Conservation (phyloP, 768 basidiomycete species). For the Suillus clintonianus region DNA sequence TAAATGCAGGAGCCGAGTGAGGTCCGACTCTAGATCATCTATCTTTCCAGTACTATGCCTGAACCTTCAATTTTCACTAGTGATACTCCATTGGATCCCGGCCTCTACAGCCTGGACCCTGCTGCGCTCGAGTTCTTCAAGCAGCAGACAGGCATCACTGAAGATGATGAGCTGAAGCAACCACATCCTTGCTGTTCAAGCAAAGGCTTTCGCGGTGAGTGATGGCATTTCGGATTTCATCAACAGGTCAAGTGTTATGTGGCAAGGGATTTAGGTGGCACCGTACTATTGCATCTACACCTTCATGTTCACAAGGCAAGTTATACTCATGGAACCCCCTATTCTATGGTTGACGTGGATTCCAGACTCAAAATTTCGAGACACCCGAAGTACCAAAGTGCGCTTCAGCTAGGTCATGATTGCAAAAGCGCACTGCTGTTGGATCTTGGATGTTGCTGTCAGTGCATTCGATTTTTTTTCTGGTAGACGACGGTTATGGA, state of each 20-base stretch:
- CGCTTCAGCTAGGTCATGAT: constrained; percentile 38
- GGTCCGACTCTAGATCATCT: too few species aligned
- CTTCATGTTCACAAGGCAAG: constrained; percentile 19
- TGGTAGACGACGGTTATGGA: background rate
- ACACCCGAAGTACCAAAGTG: constrained; percentile 19
- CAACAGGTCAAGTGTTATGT: background rate
- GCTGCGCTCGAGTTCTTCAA: constrained; percentile 28
- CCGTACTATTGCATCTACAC: constrained; percentile 24
- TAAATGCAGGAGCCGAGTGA: too few species aligned
- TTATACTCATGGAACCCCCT: background rate
- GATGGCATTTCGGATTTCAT: background rate
- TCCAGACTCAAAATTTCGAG: constrained; percentile 20
- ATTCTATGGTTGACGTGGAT: background rate
- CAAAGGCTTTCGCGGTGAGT: constrained; percentile 33
- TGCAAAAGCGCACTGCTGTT: constrained; percentile 41
- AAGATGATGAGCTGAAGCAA: constrained; percentile 29
- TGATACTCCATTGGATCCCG: constrained; percentile 7
- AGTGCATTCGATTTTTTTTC: constrained; percentile 8
- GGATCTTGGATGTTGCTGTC: constrained; percentile 49
- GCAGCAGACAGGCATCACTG: constrained; percentile 27
- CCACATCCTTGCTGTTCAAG: constrained; percentile 36
- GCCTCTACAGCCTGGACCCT: constrained; percentile 13
- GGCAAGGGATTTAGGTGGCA: constrained; percentile 11
- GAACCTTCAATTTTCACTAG: background rate
- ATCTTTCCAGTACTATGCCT: too few species aligned